phyloP scores from a whole-genome alignment of 2,329 filamentous ascomycete species.

The Fusarium acutatum region DNA sequence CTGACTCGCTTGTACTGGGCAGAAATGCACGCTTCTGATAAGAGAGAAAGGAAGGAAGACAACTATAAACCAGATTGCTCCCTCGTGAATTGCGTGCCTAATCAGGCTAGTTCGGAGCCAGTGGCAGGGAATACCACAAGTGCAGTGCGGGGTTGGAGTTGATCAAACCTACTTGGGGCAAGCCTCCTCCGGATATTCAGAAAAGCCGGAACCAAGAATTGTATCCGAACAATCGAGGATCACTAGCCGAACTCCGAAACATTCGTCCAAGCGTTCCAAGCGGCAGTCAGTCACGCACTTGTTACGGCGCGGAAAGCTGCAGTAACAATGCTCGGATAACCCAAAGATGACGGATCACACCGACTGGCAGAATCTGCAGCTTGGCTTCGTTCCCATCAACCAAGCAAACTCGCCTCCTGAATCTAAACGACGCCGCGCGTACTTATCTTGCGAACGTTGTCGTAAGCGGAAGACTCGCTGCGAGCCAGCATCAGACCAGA shows the following conservation, averaged over 20 bases:
- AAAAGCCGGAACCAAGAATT: neutral
- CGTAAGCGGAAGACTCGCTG: conserved; percentile 21
- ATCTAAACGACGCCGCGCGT: neutral
- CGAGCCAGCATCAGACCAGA: neutral
- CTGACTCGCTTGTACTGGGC: neutral
- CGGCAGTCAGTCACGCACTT: neutral
- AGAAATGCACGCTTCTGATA: neutral
- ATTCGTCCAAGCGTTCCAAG: too few species aligned
- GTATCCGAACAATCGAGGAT: neutral
- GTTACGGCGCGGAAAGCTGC: neutral
- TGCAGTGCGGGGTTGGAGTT: neutral
- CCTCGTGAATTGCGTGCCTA: neutral
- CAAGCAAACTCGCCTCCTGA: neutral
- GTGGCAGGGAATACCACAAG: neutral
- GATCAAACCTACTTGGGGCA: neutral
- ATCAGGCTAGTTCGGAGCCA: neutral
- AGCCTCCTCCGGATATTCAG: neutral
- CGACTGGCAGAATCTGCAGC: neutral
- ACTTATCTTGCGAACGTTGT: neutral
- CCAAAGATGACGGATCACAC: neutral
- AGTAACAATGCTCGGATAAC: neutral
- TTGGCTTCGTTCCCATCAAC: neutral
- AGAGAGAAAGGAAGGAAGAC: neutral
- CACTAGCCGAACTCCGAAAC: neutral
- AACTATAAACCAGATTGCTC: neutral